A percentile compares a stretch with the other conserved stretches of the same genome.
phyloP scores from a whole-genome alignment of 176 grass and related monocot species.

The bread wheat (Triticum aestivum) region DNA sequence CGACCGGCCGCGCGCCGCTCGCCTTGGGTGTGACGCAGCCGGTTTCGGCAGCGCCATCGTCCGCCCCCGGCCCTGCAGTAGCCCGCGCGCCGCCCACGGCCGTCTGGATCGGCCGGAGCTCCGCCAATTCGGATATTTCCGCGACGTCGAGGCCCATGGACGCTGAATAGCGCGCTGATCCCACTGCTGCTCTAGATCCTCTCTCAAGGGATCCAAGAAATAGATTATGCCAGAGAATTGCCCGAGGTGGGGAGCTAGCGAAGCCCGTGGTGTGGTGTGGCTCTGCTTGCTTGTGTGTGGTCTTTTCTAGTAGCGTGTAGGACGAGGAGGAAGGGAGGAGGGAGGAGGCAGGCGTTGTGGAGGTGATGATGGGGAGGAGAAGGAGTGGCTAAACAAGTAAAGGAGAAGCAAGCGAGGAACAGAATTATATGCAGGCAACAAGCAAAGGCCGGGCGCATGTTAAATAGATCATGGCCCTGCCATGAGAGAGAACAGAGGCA shows the following conservation, averaged over 20 bases:
- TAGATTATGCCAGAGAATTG: background rate
- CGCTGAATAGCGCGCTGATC: background rate
- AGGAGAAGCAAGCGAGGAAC: conserved; percentile 29
- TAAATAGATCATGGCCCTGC: conserved; percentile 37
- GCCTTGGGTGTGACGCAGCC: conserved; percentile 48
- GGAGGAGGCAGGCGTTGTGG: conserved; percentile 31
- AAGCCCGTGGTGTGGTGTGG: background rate
- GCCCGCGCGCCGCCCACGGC: background rate
- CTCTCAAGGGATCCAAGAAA: too few relatives aligned
- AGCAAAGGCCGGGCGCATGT: conserved; percentile 35
- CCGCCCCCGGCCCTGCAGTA: conserved; percentile 13
- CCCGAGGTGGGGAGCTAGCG: background rate
- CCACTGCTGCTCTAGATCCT: background rate
- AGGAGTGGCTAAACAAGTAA: conserved; percentile 16
- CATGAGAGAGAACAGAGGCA: background rate
- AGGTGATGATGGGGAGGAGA: conserved; percentile 46
- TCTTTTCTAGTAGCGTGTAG: background rate
- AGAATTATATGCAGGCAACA: conserved; percentile 76
- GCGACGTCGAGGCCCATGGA: conserved; percentile 58
- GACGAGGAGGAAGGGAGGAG: conserved; percentile 7
- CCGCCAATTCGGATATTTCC: conserved; percentile 42
- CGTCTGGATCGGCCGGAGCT: conserved; percentile 46
- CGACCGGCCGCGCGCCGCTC: background rate
- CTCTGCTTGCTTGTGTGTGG: background rate
- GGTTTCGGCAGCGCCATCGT: background rate